Evolutionary conservation across 495 filamentous ascomycete species (phyloP).

Genomic region (Staphylotrichum longicolle): DNA sequence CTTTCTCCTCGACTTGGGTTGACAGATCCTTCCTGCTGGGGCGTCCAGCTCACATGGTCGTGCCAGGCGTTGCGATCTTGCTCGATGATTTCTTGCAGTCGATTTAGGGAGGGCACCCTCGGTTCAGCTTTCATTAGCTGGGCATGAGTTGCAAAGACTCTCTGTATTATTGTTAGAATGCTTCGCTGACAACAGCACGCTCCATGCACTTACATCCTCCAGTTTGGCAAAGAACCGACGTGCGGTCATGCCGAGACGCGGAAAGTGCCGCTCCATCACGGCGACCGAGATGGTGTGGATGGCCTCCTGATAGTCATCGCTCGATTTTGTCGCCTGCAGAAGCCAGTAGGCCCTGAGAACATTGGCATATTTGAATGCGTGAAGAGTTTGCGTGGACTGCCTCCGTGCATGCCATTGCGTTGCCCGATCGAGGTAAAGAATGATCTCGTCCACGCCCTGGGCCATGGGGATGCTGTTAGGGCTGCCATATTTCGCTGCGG

Average conservation of each 20-base stretch:
- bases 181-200: not conserved
- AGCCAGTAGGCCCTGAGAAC: constrained; percentile 23
- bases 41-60: not conserved
- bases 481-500: not conserved
- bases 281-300: constrained; percentile 6
- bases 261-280: constrained; percentile 16
- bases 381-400: not conserved
- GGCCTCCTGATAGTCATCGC: constrained; percentile 13
- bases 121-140: not conserved
- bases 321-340: constrained; percentile 14
- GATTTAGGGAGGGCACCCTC: not conserved
- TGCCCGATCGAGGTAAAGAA: constrained; percentile 26
- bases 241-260: constrained; percentile 23
- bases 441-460: constrained; percentile 16
- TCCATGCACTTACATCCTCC: not conserved
- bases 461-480: constrained; percentile 10
- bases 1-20: constrained; percentile 11
- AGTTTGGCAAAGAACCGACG: constrained; percentile 12
- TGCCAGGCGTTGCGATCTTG: constrained; percentile 8
- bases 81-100: not conserved
- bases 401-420: constrained; percentile 15
- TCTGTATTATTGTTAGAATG: not conserved
- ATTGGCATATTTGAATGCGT: constrained; percentile 9
- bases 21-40: not conserved
- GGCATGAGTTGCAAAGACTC: constrained; percentile 9